phyloP scores from a whole-genome alignment of 176 grass and related monocot species.

The Aegilops umbellulata region DNA sequence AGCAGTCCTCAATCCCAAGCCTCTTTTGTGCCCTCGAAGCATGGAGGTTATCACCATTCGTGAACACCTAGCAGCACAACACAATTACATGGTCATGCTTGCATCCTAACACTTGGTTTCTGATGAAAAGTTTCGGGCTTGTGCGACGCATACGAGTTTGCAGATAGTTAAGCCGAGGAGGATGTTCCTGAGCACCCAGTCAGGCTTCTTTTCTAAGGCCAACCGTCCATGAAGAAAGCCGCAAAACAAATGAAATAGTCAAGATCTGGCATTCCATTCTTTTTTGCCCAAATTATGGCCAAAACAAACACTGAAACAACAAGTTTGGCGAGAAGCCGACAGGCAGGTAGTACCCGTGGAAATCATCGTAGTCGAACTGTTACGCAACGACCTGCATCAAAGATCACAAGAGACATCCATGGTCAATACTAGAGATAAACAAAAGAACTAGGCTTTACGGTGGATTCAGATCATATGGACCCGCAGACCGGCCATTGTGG shows the following conservation, averaged over 20 bases:
- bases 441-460: too few relatives aligned
- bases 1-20: slow-evolving; percentile 87
- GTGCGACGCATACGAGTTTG: slow-evolving; percentile 62
- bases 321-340: background rate
- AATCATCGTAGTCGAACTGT: slow-evolving; percentile 46
- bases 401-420: too few relatives aligned
- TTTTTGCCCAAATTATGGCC: background rate
- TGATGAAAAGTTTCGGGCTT: background rate
- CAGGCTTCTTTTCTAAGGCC: slow-evolving; percentile 73
- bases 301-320: background rate
- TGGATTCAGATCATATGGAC: too few relatives aligned
- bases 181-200: slow-evolving; percentile 67
- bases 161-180: slow-evolving; percentile 69
- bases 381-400: too few relatives aligned
- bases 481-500: too few relatives aligned
- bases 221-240: slow-evolving; percentile 89
- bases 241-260: background rate
- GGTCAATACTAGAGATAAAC: too few relatives aligned
- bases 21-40: slow-evolving; percentile 61
- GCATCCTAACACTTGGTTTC: background rate
- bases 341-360: slow-evolving; percentile 49
- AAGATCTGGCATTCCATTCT: background rate
- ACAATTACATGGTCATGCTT: background rate
- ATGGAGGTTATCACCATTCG: slow-evolving; percentile 76
- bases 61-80: slow-evolving; percentile 58